Percentiles rank a stretch among this genome's conserved stretches.
These are phyloP conservation scores for Pythium aquatile DNA, from an alignment of 352 stramenopile species.

Conservation along the genomic window DNA sequence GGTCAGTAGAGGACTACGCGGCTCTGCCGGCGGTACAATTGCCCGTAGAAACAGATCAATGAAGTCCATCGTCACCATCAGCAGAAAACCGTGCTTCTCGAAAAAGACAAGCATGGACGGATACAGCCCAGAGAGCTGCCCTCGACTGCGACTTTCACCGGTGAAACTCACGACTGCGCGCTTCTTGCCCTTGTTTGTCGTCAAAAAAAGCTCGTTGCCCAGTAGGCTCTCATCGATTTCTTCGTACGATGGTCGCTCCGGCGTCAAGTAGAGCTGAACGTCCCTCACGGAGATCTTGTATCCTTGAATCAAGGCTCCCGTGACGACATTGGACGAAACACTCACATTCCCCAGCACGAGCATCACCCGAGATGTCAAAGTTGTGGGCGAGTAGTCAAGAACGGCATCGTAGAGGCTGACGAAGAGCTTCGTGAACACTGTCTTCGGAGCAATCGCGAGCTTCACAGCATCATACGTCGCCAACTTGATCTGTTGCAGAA, in stretches of 20 bases:
- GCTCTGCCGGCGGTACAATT: constrained; percentile 40
- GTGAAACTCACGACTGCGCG: constrained; percentile 38
- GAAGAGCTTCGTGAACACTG: constrained; percentile 87
- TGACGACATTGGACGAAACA: constrained; percentile 86
- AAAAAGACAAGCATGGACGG: constrained; percentile 77
- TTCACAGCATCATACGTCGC: constrained; percentile 52
- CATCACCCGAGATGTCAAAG: constrained; percentile 65
- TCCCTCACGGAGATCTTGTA: constrained; percentile 83
- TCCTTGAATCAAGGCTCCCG: constrained; percentile 79
- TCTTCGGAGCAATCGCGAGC: constrained; percentile 69
- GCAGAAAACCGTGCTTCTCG: constrained; percentile 79
- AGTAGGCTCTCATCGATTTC: constrained; percentile 69
- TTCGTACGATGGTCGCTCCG: constrained; percentile 56
- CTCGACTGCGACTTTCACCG: constrained; percentile 26
- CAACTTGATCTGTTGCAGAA: constrained; percentile 35
- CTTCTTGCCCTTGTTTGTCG: constrained; percentile 39
- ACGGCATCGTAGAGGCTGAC: constrained; percentile 84
- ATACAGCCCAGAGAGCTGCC: constrained; percentile 37
- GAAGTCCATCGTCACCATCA: constrained; percentile 84
- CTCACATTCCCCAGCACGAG: constrained; percentile 70
- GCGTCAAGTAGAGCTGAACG: constrained; percentile 69
- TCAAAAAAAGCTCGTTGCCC: constrained; percentile 63
- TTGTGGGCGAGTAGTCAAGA: constrained; percentile 73
- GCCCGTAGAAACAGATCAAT: constrained; percentile 81
- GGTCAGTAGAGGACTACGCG: not conserved